Evolutionary conservation across 345 rosid species (phyloP), one percentile per base, ranked within the genome.

Genomic region (Dipteronia dyeriana): DNA sequence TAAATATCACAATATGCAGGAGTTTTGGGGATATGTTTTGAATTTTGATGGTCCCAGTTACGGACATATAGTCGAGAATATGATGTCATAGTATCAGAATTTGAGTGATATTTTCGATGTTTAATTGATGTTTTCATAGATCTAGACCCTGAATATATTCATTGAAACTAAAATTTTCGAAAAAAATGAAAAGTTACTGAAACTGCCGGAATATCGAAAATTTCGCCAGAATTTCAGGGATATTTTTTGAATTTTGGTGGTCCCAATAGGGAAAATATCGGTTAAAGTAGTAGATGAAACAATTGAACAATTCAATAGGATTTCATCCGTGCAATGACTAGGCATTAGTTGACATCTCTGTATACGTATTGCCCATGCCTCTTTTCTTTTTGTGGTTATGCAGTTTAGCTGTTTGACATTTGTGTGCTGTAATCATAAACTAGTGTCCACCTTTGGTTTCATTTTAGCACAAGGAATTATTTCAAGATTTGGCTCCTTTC

Each of bases 401-500:
- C 81, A 74, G 22, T 81, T 78, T 72, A 76, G 70, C 54, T 80
- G 76, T 72, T 80, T 63, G 74, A 41, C 53, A 54, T 82, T 67
- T 77, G 74, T 68, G 67, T 80, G 77, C 77, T 74, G 61, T 83
- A 76, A 71, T 79, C 59, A 63, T 83, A 67, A 82, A 86, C 82
- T 70, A 76, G 81, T 81, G 68, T 83, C 75, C 70, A 68, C 70
- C 80, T 85, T 72, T 79, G 82, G 68, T 82, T 75, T 76, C 57
- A 56, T 72, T 75, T 74, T 83, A 82, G 82, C 85, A 83, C 83
- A 83, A 84, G 76, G 87, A 85, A 78, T 74, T 81, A 79, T 87
- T 85, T 78, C 84, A 86, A 83, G 87, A 81, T 88, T 80, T 82
- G 86, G 82, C 82, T 78, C 84, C 83, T 69, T 77, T 81, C 81